Conservation (phyloP, 352 stramenopile genomes). For the Phytophthora parvispora region DNA sequence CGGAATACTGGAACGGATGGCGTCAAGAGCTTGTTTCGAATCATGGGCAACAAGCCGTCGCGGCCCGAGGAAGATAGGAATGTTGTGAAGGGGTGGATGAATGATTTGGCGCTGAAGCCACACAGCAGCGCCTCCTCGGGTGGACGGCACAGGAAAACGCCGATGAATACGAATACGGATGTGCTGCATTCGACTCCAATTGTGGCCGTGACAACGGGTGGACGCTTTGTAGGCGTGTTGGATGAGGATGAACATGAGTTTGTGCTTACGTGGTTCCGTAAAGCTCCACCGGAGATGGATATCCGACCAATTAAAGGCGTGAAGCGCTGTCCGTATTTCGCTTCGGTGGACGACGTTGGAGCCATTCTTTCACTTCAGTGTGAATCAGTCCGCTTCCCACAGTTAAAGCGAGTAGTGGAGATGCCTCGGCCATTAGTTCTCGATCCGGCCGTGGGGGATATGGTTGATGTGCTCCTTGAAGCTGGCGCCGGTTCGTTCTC, state of each 20-base stretch:
- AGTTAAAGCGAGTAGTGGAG: constrained; percentile 68
- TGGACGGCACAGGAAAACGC: constrained; percentile 37
- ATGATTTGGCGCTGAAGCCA: constrained; percentile 61
- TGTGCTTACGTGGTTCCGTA: constrained; percentile 75
- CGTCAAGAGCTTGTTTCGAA: constrained; percentile 82
- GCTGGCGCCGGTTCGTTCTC: constrained; percentile 79
- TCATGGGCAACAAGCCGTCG: constrained; percentile 64
- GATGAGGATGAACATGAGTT: constrained; percentile 80
- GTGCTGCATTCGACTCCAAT: constrained; percentile 65
- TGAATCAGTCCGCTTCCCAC: constrained; percentile 70
- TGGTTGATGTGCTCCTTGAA: constrained; percentile 79
- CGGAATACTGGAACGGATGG: constrained; percentile 67
- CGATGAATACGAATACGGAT: constrained; percentile 24
- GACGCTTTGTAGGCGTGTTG: constrained; percentile 57
- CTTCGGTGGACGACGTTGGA: constrained; percentile 80
- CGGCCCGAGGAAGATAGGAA: constrained; percentile 71
- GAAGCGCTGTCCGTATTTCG: constrained; percentile 62
- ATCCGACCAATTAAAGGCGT: constrained; percentile 77
- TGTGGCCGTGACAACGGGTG: constrained; percentile 59
- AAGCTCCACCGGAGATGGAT: constrained; percentile 54
- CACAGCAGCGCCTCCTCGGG: constrained; percentile 36
- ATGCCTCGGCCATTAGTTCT: constrained; percentile 55
- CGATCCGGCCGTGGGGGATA: constrained; percentile 72
- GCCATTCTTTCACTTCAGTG: constrained; percentile 66
- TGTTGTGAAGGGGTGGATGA: constrained; percentile 69